These are phyloP conservation scores for Zea luxurians DNA, from an alignment of 176 grass and related monocot genomes.

Conservation along the genomic window DNA sequence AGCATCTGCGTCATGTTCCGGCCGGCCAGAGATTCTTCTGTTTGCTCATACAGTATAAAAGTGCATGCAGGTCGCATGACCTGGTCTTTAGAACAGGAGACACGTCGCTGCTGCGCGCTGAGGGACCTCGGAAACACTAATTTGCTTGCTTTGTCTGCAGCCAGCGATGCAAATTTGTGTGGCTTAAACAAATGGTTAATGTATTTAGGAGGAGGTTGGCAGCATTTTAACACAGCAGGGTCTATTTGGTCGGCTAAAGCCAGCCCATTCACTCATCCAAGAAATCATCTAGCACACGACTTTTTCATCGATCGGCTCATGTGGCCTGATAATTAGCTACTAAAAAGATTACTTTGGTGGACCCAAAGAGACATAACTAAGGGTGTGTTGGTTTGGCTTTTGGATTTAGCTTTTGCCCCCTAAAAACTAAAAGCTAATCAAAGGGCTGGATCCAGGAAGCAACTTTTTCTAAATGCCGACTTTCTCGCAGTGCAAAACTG, in stretches of 20 bases:
- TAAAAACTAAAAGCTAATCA: too few species aligned
- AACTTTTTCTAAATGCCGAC: too few species aligned
- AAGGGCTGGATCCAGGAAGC: too few species aligned
- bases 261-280: too few species aligned
- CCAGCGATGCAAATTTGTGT: not conserved
- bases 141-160: not conserved
- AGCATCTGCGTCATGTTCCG: not conserved
- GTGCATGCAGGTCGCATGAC: not conserved
- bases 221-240: not conserved
- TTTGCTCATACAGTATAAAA: conserved; percentile 3
- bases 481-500: too few species aligned
- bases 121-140: not conserved
- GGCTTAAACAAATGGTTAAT: not conserved
- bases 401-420: too few species aligned
- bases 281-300: too few species aligned
- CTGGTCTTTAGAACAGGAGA: conserved; percentile 23
- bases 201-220: not conserved
- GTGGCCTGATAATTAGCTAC: not conserved
- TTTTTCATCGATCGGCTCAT: too few species aligned
- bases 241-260: not conserved
- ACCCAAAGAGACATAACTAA: not conserved
- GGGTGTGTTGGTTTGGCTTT: too few species aligned
- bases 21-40: conserved; percentile 11
- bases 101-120: conserved; percentile 34
- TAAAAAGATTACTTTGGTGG: not conserved